Conservation (phyloP, 176 grass and related monocot species). For the Themeda triandra region DNA sequence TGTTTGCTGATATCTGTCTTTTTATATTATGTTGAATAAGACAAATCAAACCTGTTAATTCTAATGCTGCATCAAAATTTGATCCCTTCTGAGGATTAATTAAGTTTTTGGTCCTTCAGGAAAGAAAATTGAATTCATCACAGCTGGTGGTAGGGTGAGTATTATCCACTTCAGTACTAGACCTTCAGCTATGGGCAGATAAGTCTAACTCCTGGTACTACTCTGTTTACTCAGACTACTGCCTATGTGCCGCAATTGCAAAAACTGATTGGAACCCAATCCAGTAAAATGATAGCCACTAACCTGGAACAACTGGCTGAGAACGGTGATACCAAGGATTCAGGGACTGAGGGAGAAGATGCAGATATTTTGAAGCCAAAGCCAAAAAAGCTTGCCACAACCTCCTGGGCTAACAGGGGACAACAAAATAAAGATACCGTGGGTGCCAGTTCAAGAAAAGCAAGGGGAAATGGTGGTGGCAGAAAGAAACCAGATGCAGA, state of each 20-base stretch:
- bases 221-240: conserved; percentile 53
- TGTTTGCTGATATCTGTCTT: conserved; percentile 8
- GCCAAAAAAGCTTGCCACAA: conserved; percentile 28
- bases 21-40: not conserved
- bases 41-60: not conserved
- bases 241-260: conserved; percentile 82
- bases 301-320: conserved; percentile 32
- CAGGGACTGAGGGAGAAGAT: conserved; percentile 3
- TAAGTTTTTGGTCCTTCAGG: conserved; percentile 49
- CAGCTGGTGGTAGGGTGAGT: conserved; percentile 87
- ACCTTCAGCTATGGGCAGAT: conserved; percentile 10
- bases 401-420: conserved; percentile 1
- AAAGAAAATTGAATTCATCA: conserved; percentile 94
- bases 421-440: not conserved
- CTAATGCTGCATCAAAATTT: not conserved
- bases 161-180: not conserved
- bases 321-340: conserved; percentile 28
- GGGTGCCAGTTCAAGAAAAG: not conserved
- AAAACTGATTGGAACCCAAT: conserved; percentile 50
- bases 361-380: conserved; percentile 29
- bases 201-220: not conserved
- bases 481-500: not conserved
- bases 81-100: conserved; percentile 13
- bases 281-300: conserved; percentile 8
- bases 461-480: not conserved